Percentiles rank a stretch among this genome's conserved stretches.
These are phyloP conservation scores for Suillus cothurnatus DNA, from an alignment of 768 basidiomycete species.

Conservation along the genomic window DNA sequence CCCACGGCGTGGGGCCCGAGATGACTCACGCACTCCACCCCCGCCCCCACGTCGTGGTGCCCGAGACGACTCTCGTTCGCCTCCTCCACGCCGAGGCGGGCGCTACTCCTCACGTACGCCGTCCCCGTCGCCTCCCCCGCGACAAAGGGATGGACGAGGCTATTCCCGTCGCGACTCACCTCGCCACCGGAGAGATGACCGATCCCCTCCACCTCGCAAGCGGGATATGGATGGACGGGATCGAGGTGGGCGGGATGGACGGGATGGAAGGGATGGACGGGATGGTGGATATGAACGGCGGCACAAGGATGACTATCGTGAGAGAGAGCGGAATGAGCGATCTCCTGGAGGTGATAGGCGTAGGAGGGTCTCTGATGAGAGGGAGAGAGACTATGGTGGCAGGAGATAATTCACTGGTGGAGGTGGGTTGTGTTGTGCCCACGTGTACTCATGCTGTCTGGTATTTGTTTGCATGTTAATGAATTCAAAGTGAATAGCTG, in stretches of 20 bases:
- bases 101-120: constrained; percentile 23
- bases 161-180: constrained; percentile 28
- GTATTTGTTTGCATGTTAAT: not conserved
- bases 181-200: constrained; percentile 21
- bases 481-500: not conserved
- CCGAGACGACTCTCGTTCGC: constrained; percentile 36
- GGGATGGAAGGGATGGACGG: constrained; percentile 20
- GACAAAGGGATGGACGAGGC: constrained; percentile 26
- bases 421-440: not conserved
- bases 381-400: constrained; percentile 25
- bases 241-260: constrained; percentile 21
- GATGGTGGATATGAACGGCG: constrained; percentile 27
- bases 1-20: constrained; percentile 9
- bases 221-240: constrained; percentile 25
- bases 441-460: not conserved
- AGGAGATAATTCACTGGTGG: constrained; percentile 20
- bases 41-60: constrained; percentile 17
- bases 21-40: constrained; percentile 20
- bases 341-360: constrained; percentile 30
- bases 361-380: constrained; percentile 26
- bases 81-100: constrained; percentile 19
- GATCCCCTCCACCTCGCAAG: constrained; percentile 25
- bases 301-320: constrained; percentile 26
- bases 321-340: constrained; percentile 18
- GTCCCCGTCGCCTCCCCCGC: constrained; percentile 29